Evolutionary conservation across 192 early-diverging fungal species (phyloP).

Genomic region (Allomyces javanicus): DNA sequence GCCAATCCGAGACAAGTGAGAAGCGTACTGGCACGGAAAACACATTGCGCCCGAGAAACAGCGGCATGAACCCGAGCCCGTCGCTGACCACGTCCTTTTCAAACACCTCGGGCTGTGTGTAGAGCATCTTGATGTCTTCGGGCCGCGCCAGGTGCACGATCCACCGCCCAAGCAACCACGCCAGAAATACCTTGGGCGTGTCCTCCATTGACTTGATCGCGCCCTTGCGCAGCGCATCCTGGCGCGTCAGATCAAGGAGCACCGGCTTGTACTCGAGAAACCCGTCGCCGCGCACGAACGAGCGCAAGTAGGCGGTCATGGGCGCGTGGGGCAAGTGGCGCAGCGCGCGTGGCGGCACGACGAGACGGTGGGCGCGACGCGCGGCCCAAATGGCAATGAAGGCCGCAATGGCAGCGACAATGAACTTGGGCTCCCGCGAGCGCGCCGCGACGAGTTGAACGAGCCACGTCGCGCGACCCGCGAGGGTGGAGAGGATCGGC

Average conservation of each 20-base stretch:
- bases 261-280: no score
- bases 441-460: no score
- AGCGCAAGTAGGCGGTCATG: no score
- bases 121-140: neutral
- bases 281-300: no score
- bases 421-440: no score
- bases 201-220: neutral
- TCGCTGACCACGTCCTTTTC: neutral
- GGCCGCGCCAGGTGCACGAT: neutral
- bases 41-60: neutral
- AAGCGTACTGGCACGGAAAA: neutral
- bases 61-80: neutral
- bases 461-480: no score
- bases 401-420: no score
- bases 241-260: neutral
- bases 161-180: neutral
- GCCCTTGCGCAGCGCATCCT: neutral
- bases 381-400: no score
- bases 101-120: neutral
- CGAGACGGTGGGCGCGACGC: no score
- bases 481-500: no score
- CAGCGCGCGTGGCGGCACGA: no score
- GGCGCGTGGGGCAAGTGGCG: no score
- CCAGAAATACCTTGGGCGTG: neutral
- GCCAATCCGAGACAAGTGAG: neutral